These are phyloP conservation scores for Eucalyptus erythrocorys DNA, from an alignment of 345 rosid genomes.

Conservation along the genomic window DNA sequence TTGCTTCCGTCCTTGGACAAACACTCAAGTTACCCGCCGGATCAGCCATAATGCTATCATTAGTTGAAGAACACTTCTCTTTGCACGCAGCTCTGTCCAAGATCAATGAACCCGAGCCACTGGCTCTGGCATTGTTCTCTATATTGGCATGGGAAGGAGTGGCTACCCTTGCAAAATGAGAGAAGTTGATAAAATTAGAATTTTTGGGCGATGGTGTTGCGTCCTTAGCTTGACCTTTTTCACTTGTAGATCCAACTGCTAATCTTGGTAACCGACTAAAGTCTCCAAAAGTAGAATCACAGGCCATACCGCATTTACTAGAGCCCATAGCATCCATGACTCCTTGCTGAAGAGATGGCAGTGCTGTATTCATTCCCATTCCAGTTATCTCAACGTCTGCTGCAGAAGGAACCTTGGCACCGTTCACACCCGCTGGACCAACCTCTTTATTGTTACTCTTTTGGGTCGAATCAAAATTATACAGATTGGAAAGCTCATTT, in stretches of 20 bases:
- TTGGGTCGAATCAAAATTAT: slow-evolving; percentile 20
- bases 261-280: neutral
- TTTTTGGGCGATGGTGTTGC: slow-evolving; percentile 11
- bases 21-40: neutral
- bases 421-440: slow-evolving; percentile 10
- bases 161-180: slow-evolving; percentile 59
- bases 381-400: neutral
- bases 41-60: neutral
- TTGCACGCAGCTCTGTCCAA: slow-evolving; percentile 6
- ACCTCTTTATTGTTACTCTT: slow-evolving; percentile 6
- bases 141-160: slow-evolving; percentile 29
- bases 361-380: slow-evolving; percentile 11
- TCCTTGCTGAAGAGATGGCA: slow-evolving; percentile 26
- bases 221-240: slow-evolving; percentile 29
- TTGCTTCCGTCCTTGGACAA: slow-evolving; percentile 7
- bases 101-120: slow-evolving; percentile 3
- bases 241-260: neutral
- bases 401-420: slow-evolving; percentile 1
- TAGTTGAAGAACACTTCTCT: slow-evolving; percentile 14
- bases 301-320: slow-evolving; percentile 1
- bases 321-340: slow-evolving; percentile 9
- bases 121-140: slow-evolving; percentile 8
- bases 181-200: slow-evolving; percentile 39
- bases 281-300: neutral
- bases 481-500: slow-evolving; percentile 24